Evolutionary conservation across 139 green algal species (phyloP), one percentile per base, ranked within the genome.

Genomic region (Limnomonas spitsbergensis): DNA sequence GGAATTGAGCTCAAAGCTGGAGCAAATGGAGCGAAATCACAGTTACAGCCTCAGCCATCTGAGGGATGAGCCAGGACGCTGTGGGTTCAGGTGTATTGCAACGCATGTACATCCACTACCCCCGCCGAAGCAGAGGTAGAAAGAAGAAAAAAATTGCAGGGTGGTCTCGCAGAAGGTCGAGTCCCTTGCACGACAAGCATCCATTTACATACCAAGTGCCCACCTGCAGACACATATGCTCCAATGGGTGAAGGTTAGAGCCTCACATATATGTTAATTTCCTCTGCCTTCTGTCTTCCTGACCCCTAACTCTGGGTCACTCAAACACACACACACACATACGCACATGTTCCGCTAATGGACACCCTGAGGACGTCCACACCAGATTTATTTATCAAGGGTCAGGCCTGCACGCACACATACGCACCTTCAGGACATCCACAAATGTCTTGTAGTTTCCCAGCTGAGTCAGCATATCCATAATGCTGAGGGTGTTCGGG

Each of bases 361-460:
- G 9, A 27, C 42, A 27, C 42, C 42, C 42, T 9, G 6, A 54
- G 7, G 7, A 27, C 42, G 7, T 9, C 6, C 42, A 27, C 42
- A 54, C 42, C 42, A 27, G 6, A 6, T 9, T 9, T 54, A 54
- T 9, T 9, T 54, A 9, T 54, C 42, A 54, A 6, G 6, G 42
- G 9, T 9, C 42, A 54, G 6, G 7, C 42, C 42, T 9, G 9
- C 42, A n/a, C n/a, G n/a, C n/a, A n/a, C n/a, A 20, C 67, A 7
- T 34, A 74, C 76, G 1, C n/a, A 88, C 86, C 84, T 89, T 66
- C 2, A 92, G 78, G 2, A 86, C 88, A 27, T 82, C 52, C 37
- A 91, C 71, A 53, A 91, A 86, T 34, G 81, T 89, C 14, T 56
- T 40, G 79, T 87, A 90, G 20, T 72, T 32, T 26, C 84, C 86